These are phyloP conservation scores for Elsinoe ampelina DNA, from an alignment of 2,329 filamentous ascomycete genomes.

Conservation along the genomic window DNA sequence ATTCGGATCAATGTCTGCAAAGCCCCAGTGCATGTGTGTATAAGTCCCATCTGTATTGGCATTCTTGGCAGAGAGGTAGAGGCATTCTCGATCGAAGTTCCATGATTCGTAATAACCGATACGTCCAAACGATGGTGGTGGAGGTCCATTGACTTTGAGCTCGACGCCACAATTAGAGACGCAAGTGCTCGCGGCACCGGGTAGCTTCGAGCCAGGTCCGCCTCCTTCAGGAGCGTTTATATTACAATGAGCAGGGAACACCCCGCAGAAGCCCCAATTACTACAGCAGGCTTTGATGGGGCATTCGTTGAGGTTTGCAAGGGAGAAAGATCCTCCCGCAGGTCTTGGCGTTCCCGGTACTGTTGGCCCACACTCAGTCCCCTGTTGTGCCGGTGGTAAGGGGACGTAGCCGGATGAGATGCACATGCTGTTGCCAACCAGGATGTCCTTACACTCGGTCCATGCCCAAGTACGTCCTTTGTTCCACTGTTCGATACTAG, in stretches of 20 bases:
- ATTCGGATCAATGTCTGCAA: slow-evolving; percentile 20
- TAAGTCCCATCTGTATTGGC: slow-evolving; percentile 3
- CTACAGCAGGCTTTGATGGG: slow-evolving; percentile 37
- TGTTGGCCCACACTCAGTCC: slow-evolving; percentile 40
- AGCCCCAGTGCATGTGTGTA: slow-evolving; percentile 27
- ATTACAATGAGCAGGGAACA: slow-evolving; percentile 37
- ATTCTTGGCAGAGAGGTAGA: slow-evolving; percentile 21
- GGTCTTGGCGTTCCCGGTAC: slow-evolving; percentile 32
- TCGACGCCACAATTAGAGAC: slow-evolving; percentile 36
- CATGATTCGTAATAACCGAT: slow-evolving; percentile 29
- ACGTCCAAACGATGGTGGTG: not conserved
- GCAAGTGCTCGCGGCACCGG: slow-evolving; percentile 28
- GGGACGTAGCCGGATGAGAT: no score
- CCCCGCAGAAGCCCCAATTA: slow-evolving; percentile 39
- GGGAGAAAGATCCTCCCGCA: slow-evolving; percentile 21
- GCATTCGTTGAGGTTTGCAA: slow-evolving; percentile 24
- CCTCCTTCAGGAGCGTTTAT: slow-evolving; percentile 23
- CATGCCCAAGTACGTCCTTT: slow-evolving; percentile 41
- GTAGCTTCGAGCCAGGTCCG: slow-evolving; percentile 30
- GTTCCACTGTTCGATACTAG: slow-evolving; percentile 30
- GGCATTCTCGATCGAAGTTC: slow-evolving; percentile 25
- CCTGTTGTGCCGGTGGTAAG: slow-evolving; percentile 31
- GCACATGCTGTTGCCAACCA: slow-evolving; percentile 21
- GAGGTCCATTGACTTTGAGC: slow-evolving; percentile 23
- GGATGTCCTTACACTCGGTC: slow-evolving; percentile 28